A percentile compares a stretch with the other conserved stretches of the same genome.
These are phyloP conservation scores for Grosmannia penicillata DNA, from an alignment of 2,329 filamentous ascomycete species.

Conservation along the genomic window DNA sequence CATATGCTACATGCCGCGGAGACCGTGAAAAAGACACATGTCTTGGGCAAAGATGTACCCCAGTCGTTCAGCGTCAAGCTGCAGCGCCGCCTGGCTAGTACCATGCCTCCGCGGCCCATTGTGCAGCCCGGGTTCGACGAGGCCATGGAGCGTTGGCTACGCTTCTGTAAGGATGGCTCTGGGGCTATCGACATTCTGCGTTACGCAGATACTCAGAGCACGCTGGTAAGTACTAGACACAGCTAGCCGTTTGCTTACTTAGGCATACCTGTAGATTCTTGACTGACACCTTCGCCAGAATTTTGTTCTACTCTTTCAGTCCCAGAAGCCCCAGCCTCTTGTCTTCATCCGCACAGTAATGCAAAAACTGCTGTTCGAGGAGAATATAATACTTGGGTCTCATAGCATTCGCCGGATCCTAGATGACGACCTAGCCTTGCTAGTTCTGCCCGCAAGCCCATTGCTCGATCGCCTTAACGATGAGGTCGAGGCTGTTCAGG, in stretches of 20 bases:
- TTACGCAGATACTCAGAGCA: conserved; percentile 52
- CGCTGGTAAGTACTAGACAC: conserved; percentile 38
- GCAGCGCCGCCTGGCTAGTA: conserved; percentile 83
- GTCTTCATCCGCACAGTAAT: conserved; percentile 72
- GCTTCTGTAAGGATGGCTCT: conserved; percentile 56
- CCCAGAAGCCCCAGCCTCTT: conserved; percentile 66
- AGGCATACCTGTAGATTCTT: too few species aligned
- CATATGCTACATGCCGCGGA: conserved; percentile 35
- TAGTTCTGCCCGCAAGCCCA: conserved; percentile 56
- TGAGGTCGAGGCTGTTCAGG: conserved; percentile 56
- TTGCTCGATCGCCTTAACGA: conserved; percentile 64
- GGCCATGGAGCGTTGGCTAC: conserved; percentile 53
- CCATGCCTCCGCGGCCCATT: conserved; percentile 82
- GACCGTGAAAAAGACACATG: conserved; percentile 42
- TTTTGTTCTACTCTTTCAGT: conserved; percentile 60
- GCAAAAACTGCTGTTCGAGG: conserved; percentile 60
- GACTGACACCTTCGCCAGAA: conserved; percentile 30
- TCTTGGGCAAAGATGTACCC: conserved; percentile 48
- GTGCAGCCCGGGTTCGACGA: conserved; percentile 61
- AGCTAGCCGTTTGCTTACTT: neutral
- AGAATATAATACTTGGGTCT: conserved; percentile 52
- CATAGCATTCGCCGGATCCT: conserved; percentile 61
- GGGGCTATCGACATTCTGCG: conserved; percentile 54
- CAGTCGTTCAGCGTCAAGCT: conserved; percentile 83
- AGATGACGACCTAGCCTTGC: conserved; percentile 64